phyloP scores from a whole-genome alignment of 106 monocot species.

The Allium cepa region DNA sequence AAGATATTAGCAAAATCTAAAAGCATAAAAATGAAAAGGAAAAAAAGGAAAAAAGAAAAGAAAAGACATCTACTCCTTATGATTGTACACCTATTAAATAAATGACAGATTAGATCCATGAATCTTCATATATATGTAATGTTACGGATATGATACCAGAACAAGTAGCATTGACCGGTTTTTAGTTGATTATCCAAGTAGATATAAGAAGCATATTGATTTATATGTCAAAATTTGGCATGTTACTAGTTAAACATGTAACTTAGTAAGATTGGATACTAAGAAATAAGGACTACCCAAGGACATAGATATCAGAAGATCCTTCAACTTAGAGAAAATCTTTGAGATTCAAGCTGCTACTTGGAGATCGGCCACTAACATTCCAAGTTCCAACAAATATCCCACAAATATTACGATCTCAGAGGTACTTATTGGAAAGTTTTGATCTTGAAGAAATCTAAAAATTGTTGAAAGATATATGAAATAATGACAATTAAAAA shows the following conservation, averaged over 20 bases:
- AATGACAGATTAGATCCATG: too few relatives aligned
- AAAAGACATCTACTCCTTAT: too few relatives aligned
- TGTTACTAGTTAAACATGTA: neutral
- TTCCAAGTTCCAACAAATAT: constrained; percentile 93
- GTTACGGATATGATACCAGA: neutral
- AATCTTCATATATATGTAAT: neutral
- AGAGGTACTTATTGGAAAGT: neutral
- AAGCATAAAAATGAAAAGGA: too few relatives aligned
- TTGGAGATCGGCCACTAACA: constrained; percentile 81
- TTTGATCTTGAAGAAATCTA: neutral
- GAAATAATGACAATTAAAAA: constrained; percentile 1
- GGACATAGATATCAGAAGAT: constrained; percentile 73
- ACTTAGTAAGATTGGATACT: neutral
- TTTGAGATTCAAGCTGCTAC: constrained; percentile 55
- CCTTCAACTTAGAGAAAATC: constrained; percentile 80
- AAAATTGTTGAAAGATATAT: neutral
- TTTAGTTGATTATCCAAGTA: neutral
- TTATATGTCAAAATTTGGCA: neutral
- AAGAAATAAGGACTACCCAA: constrained; percentile 40
- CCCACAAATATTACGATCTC: constrained; percentile 18
- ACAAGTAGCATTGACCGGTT: neutral
- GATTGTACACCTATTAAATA: too few relatives aligned
- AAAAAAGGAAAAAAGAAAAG: too few relatives aligned
- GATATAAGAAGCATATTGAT: neutral
- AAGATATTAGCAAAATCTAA: too few relatives aligned